A percentile compares a stretch with the other conserved stretches of the same genome.
phyloP scores from a whole-genome alignment of 2,329 filamentous ascomycete species.

The Aspergillus amoenus region DNA sequence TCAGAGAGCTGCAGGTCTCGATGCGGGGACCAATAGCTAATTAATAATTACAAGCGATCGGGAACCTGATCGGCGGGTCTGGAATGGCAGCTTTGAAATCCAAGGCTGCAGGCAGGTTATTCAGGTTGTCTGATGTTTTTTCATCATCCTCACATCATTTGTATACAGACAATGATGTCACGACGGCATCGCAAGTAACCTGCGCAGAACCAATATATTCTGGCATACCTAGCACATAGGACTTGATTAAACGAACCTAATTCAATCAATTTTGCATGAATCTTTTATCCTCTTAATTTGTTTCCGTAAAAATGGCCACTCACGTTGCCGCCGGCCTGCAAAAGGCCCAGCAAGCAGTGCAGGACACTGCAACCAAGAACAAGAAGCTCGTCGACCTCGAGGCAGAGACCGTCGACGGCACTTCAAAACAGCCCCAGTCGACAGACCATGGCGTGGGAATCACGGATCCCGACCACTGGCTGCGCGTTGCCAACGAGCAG shows the following conservation, averaged over 20 bases:
- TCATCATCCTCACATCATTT: slow-evolving; percentile 5
- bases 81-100: slow-evolving; percentile 2
- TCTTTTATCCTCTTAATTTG: not conserved
- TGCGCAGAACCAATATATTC: too few species aligned
- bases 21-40: not conserved
- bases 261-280: too few species aligned
- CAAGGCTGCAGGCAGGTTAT: not conserved
- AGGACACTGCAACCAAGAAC: slow-evolving; percentile 24
- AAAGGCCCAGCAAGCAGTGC: slow-evolving; percentile 29
- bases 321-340: slow-evolving; percentile 28
- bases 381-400: slow-evolving; percentile 63
- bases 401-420: slow-evolving; percentile 54
- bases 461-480: slow-evolving; percentile 73
- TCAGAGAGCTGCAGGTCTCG: not conserved
- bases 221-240: not conserved
- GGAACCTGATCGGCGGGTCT: not conserved
- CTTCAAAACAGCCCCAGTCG: slow-evolving; percentile 61
- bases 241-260: too few species aligned
- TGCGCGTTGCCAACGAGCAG: slow-evolving; percentile 63
- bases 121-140: not conserved
- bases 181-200: not conserved
- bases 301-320: slow-evolving; percentile 24
- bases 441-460: slow-evolving; percentile 77
- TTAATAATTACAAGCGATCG: not conserved
- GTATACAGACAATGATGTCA: slow-evolving; percentile 2